phyloP scores from a whole-genome alignment of 2,329 filamentous ascomycete genomes.

The Exserohilum rostratum region DNA sequence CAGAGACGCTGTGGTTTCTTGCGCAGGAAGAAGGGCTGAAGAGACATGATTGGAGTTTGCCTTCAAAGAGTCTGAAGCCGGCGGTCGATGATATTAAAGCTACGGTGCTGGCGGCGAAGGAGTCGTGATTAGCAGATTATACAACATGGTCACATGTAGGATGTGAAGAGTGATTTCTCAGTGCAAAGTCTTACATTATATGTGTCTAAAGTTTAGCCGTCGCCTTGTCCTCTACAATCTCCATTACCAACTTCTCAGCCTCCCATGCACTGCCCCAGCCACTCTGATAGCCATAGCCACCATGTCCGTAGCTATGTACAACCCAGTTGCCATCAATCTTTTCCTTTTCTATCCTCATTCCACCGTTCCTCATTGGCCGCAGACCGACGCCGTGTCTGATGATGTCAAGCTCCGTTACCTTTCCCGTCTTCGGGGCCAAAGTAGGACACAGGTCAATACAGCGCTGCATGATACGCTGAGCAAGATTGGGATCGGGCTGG shows the following conservation, averaged over 20 bases:
- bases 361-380: constrained; percentile 74
- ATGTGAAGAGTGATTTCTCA: background rate
- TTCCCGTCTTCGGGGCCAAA: constrained; percentile 64
- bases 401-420: constrained; percentile 73
- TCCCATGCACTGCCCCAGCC: constrained; percentile 52
- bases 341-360: constrained; percentile 77
- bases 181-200: background rate
- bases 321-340: constrained; percentile 66
- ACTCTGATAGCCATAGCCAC: constrained; percentile 73
- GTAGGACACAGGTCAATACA: constrained; percentile 68
- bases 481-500: constrained; percentile 78
- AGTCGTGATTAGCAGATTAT: background rate
- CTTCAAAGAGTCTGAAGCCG: constrained; percentile 40
- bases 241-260: constrained; percentile 48
- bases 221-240: constrained; percentile 21
- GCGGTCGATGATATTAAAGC: constrained; percentile 35
- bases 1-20: constrained; percentile 50
- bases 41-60: constrained; percentile 32
- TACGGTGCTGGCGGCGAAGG: background rate
- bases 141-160: background rate
- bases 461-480: constrained; percentile 83
- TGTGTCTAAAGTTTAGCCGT: constrained; percentile 14
- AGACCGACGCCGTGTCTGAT: constrained; percentile 83
- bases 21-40: constrained; percentile 45
- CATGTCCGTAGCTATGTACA: constrained; percentile 84